Conservation (phyloP, 495 filamentous ascomycete species). For the Parachaetomium inaequale region DNA sequence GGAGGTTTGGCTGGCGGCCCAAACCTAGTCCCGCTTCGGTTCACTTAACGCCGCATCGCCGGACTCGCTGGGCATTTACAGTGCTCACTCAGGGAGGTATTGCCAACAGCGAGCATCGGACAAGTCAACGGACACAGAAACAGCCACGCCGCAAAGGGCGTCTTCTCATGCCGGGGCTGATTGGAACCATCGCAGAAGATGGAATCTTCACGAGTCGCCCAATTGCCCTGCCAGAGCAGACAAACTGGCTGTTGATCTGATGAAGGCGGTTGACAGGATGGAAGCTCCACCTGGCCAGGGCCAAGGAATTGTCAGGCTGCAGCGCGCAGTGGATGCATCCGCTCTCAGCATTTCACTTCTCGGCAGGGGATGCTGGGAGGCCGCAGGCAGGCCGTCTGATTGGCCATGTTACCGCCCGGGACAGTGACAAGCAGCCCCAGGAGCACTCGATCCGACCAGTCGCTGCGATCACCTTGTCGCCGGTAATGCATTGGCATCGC, state of each 20-base stretch:
- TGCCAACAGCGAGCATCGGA: neutral
- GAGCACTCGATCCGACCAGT: constrained; percentile 10
- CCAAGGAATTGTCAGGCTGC: neutral
- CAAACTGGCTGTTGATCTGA: neutral
- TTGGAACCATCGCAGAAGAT: neutral
- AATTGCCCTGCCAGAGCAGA: neutral
- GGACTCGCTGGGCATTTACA: neutral
- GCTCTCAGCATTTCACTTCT: constrained; percentile 9
- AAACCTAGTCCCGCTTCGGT: constrained; percentile 1
- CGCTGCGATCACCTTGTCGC: constrained; percentile 1
- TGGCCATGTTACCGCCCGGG: constrained; percentile 44
- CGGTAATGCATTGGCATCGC: neutral
- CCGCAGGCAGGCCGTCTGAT: constrained; percentile 32
- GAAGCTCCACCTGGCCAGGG: neutral
- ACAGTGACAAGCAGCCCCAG: constrained; percentile 33
- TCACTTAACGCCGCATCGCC: neutral
- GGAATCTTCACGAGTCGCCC: neutral
- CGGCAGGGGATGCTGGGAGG: constrained; percentile 25
- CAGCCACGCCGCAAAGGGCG: neutral
- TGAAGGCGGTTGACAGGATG: neutral
- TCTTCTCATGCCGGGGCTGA: neutral
- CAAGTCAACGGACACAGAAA: neutral
- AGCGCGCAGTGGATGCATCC: constrained; percentile 14
- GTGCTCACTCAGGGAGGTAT: neutral
- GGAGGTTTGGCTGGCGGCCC: constrained; percentile 5